Base-by-base conservation (phyloP, 805 yeast species). In the Scheffersomyces amazonensis region DNA sequence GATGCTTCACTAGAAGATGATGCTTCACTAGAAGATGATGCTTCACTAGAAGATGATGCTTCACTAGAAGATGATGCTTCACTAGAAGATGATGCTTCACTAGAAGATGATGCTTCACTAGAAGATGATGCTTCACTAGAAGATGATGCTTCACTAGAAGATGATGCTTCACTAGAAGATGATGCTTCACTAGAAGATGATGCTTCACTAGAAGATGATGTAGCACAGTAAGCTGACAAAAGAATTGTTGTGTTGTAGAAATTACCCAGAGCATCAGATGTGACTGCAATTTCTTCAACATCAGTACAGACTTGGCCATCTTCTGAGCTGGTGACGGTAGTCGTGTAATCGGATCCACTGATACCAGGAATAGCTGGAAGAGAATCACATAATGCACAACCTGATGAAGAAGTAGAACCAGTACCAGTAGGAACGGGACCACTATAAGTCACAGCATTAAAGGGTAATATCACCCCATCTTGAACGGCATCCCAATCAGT, bases 321-420 rank as follows among this genome's bases (percentile, higher is more conserved):
- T 18, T 39, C 37, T 2, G 42, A 34, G 1, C 52, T 48, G 2
- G 44, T 40, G 31, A 34, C 34, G 4, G 51, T 44, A 12, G 52
- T 49, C 12, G 49, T 39, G 32, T 40, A 49, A 11, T 41, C 45
- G 5, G 42, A 39, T 11, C 42, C 30, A 27, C 24, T 40, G 13
- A 37, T 40, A 22, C 40, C 46, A 36, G 53, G 53, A 34, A 44
- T 27, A 17, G 36, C 34, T 31, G 51, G 55, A 31, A 47, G 39
- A 17, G 35, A 31, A 24, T 37, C 28, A 48, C 58, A 52, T 12
- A 37, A 41, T 16, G 40, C 42, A 48, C 58, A 53, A 35, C 40
- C 12, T 15, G 50, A 31, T 29, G 58, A 29, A 15, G 52, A 30
- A 29, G 58, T 56, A 32, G 51, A 37, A 20, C 40, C 47, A 22